A percentile compares a stretch with the other conserved stretches of the same genome.
Evolutionary conservation across 1,284 basidiomycete genomes (phyloP).

Genomic region (Apiotrichum porosum): DNA sequence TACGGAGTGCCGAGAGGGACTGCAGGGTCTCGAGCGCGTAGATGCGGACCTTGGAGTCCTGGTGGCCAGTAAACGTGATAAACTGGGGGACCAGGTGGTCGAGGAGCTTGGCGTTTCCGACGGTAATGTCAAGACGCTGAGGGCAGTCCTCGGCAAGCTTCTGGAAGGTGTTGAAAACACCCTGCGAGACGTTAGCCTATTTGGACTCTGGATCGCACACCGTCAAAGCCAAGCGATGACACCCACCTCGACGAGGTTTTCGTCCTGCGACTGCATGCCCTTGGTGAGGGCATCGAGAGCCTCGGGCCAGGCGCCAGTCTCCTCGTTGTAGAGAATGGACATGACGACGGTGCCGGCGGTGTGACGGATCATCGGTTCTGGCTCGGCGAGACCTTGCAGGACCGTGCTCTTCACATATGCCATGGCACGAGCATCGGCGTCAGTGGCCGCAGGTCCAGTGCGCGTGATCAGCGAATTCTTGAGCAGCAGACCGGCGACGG

Average conservation of each 20-base stretch:
- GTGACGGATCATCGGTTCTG: constrained; percentile 77
- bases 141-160: constrained; percentile 98
- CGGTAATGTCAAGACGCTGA: constrained; percentile 86
- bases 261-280: constrained; percentile 67
- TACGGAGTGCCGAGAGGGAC: constrained; percentile 81
- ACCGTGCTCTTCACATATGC: constrained; percentile 78
- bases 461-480: constrained; percentile 69
- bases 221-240: too few species aligned
- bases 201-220: not conserved
- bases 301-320: constrained; percentile 87
- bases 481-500: constrained; percentile 91
- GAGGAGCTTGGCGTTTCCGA: constrained; percentile 72
- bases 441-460: constrained; percentile 22
- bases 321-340: constrained; percentile 73
- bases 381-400: constrained; percentile 72
- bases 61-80: constrained; percentile 74
- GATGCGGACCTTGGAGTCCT: constrained; percentile 68
- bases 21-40: constrained; percentile 92
- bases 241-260: constrained; percentile 77
- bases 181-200: constrained; percentile 53
- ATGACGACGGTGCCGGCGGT: constrained; percentile 88
- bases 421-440: constrained; percentile 51
- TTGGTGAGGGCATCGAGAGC: constrained; percentile 76
- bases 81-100: constrained; percentile 96
- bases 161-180: constrained; percentile 88